Percentiles rank a stretch among this genome's conserved stretches.
phyloP scores from a whole-genome alignment of 148 eudicot genomes.

The Chenopodium quinoa region DNA sequence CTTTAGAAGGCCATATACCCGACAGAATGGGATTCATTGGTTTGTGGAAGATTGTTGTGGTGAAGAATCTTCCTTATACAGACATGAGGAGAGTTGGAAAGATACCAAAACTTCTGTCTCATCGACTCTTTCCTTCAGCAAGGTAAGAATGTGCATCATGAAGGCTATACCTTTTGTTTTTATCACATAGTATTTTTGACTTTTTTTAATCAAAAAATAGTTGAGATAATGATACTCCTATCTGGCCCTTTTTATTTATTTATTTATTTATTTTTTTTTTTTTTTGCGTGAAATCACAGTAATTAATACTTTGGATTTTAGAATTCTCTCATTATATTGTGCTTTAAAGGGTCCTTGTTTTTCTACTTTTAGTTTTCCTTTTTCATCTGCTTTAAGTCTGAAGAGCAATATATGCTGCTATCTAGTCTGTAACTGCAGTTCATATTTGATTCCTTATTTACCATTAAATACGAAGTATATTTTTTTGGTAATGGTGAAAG shows the following conservation, averaged over 20 bases:
- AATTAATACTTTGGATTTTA: not conserved
- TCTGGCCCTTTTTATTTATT: too few species aligned
- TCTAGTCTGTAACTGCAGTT: not conserved
- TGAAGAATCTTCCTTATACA: slow-evolving; percentile 81
- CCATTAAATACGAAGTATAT: not conserved
- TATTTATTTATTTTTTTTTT: not conserved
- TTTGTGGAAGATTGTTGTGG: slow-evolving; percentile 90
- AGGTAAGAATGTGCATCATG: slow-evolving; percentile 48
- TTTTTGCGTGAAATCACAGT: not conserved
- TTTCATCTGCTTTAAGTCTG: not conserved
- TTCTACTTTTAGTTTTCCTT: not conserved
- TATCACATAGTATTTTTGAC: slow-evolving; percentile 8
- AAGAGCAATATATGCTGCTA: not conserved
- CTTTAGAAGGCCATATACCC: slow-evolving; percentile 83
- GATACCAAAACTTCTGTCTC: slow-evolving; percentile 88
- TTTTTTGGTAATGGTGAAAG: not conserved
- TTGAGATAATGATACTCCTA: too few species aligned
- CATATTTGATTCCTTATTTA: not conserved
- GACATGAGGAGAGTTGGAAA: slow-evolving; percentile 99
- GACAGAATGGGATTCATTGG: slow-evolving; percentile 92
- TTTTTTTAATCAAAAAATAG: not conserved
- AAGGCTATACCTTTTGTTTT: not conserved
- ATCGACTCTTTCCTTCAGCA: slow-evolving; percentile 87
- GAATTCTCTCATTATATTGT: not conserved
- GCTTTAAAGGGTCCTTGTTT: not conserved